These are phyloP conservation scores for Geotrichum ghanense DNA, from an alignment of 805 yeast genomes.

Conservation along the genomic window DNA sequence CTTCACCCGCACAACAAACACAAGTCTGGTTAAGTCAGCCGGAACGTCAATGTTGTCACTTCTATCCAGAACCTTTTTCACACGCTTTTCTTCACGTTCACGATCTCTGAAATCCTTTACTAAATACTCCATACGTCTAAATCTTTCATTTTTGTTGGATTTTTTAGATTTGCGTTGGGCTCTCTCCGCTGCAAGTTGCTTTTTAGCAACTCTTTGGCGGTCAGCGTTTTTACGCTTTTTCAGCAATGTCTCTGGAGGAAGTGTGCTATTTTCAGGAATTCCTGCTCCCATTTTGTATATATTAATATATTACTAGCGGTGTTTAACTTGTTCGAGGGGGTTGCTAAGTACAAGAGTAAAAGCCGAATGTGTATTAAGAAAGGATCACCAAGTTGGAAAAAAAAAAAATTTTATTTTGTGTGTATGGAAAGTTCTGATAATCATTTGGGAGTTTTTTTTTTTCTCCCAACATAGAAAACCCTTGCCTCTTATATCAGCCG, in stretches of 20 bases:
- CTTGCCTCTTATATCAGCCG: too few relatives aligned
- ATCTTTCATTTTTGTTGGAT: constrained; percentile 28
- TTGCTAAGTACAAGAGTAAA: too few relatives aligned
- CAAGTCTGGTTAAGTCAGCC: constrained; percentile 80
- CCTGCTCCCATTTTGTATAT: background rate
- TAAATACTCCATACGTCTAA: constrained; percentile 95
- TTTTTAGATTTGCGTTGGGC: constrained; percentile 16
- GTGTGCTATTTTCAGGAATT: background rate
- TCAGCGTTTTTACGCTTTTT: constrained; percentile 50
- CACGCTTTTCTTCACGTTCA: constrained; percentile 67
- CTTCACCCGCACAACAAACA: constrained; percentile 96
- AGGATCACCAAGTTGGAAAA: background rate
- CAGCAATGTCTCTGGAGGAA: constrained; percentile 46
- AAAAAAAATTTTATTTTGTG: background rate
- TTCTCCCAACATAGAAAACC: too few relatives aligned
- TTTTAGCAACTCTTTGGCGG: constrained; percentile 45
- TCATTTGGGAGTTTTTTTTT: too few relatives aligned
- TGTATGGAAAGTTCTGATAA: too few relatives aligned
- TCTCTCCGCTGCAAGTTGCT: constrained; percentile 34
- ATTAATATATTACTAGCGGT: background rate
- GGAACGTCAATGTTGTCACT: constrained; percentile 84
- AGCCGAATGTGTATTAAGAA: too few relatives aligned
- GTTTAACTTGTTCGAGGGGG: too few relatives aligned
- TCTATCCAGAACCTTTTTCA: constrained; percentile 91
- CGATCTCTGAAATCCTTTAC: constrained; percentile 87